Evolutionary conservation across 768 basidiomycete species (phyloP), one percentile per base, ranked within the genome.

Genomic region (Termitomyces sp.): DNA sequence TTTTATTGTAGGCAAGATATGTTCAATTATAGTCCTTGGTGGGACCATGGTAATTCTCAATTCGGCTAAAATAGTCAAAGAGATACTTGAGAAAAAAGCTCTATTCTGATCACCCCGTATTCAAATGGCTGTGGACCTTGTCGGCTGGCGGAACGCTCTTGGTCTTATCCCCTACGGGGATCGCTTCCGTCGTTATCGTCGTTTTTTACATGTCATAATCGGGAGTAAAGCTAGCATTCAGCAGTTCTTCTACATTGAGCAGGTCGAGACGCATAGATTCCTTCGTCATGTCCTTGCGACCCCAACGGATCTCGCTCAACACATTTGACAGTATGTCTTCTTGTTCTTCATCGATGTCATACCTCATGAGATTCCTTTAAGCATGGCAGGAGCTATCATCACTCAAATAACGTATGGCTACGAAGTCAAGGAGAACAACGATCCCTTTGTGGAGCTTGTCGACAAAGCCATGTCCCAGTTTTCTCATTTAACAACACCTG

Each of bases 61-160:
- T 66, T 82, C 79, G 12, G 75, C 74, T 22, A 75, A 78, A 65
- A 66, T 75, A 24, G 84, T 84, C 18, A 69, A 74, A 58, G 84
- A 86, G 56, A 78, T 89, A 73, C 75, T 88, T 57, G 85, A 89
- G 68, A 86, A 86, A 73, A 86, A 86, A 81, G 24, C 78, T 83
- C 49, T 88, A 88, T 69, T 88, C 86, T 18, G 87, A 88, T 66
- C 82, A 87, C 18, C 86, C 87, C 50, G 71, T 71, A 46, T 70
- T 9, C 77, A 79, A 61, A 81, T 82, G 82, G 82, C 76, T 33
- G 83, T 81, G 22, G 80, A 83, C 65, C 75, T 84, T 28, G 75
- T 81, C 36, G 82, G 83, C 42, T 85, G 83, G 83, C 83, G 81
- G 61, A 80, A 83, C 56, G 79, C 79, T 0, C 76, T 84, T 33